Evolutionary conservation across 805 yeast genomes (phyloP).

Genomic region (Alloascoidea africana): DNA sequence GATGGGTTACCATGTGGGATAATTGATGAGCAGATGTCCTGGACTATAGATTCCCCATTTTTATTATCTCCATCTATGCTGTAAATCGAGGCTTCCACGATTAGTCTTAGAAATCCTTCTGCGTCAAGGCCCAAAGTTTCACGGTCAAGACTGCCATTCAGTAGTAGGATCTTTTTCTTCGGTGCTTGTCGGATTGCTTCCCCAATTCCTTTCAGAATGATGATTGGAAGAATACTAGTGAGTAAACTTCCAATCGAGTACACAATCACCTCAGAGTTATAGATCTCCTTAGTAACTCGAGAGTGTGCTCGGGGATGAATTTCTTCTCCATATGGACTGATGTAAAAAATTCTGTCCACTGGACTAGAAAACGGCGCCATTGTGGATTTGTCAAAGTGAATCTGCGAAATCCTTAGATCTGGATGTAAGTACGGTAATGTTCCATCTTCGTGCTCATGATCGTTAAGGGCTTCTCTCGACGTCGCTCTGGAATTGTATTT

Average conservation of each 20-base stretch:
- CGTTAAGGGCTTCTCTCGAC: background rate
- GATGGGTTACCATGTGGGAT: too few species aligned
- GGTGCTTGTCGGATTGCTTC: conserved; percentile 29
- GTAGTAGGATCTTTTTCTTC: conserved; percentile 36
- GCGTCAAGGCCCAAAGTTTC: conserved; percentile 65
- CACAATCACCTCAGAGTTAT: conserved; percentile 37
- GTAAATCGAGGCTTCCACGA: conserved; percentile 40
- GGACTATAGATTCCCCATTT: conserved; percentile 10
- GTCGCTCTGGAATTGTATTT: background rate
- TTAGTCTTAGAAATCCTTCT: conserved; percentile 35
- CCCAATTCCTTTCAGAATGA: conserved; percentile 61
- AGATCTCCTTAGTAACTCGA: conserved; percentile 37
- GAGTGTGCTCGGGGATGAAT: conserved; percentile 60
- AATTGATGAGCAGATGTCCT: too few species aligned
- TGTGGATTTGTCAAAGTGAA: conserved; percentile 50
- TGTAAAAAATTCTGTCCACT: conserved; percentile 56
- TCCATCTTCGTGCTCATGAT: conserved; percentile 33
- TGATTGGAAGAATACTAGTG: conserved; percentile 75
- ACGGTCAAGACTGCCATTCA: conserved; percentile 67
- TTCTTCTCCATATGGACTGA: conserved; percentile 81
- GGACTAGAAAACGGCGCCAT: conserved; percentile 58
- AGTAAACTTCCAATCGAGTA: conserved; percentile 80
- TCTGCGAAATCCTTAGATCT: conserved; percentile 55
- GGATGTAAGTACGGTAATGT: conserved; percentile 67
- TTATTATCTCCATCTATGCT: conserved; percentile 20